Conservation (phyloP, 2,329 filamentous ascomycete species). For the Colletotrichum musae region DNA sequence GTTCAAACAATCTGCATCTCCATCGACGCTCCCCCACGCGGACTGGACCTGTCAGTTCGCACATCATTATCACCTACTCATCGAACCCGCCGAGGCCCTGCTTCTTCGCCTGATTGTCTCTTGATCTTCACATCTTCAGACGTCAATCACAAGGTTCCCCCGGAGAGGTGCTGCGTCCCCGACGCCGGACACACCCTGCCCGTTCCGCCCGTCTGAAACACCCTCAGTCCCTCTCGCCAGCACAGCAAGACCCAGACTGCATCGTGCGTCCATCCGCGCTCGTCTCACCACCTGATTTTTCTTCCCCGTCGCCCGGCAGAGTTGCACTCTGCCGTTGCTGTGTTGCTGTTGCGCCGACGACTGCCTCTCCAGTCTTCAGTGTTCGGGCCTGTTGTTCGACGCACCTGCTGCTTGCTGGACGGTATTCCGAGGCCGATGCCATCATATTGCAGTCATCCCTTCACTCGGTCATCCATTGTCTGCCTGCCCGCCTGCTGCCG, state of each 20-base stretch:
- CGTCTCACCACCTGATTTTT: conserved; percentile 34
- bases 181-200: conserved; percentile 43
- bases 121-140: conserved; percentile 44
- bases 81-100: conserved; percentile 24
- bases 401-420: conserved; percentile 12
- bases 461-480: not conserved
- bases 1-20: conserved; percentile 17
- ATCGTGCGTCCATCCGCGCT: conserved; percentile 38
- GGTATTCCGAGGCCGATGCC: conserved; percentile 31
- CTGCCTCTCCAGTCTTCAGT: not conserved
- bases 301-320: conserved; percentile 24
- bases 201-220: conserved; percentile 59
- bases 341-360: conserved; percentile 23
- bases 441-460: conserved; percentile 18
- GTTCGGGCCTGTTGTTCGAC: conserved; percentile 6
- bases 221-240: conserved; percentile 44
- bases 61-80: conserved; percentile 30
- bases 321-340: conserved; percentile 21
- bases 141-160: conserved; percentile 38
- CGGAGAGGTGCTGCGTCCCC: conserved; percentile 32
- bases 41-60: conserved; percentile 39
- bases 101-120: conserved; percentile 44
- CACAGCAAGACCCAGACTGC: conserved; percentile 36
- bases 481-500: conserved; percentile 12
- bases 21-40: conserved; percentile 31